Evolutionary conservation across 768 basidiomycete species (phyloP).

Genomic region (Kwoniella sp.): DNA sequence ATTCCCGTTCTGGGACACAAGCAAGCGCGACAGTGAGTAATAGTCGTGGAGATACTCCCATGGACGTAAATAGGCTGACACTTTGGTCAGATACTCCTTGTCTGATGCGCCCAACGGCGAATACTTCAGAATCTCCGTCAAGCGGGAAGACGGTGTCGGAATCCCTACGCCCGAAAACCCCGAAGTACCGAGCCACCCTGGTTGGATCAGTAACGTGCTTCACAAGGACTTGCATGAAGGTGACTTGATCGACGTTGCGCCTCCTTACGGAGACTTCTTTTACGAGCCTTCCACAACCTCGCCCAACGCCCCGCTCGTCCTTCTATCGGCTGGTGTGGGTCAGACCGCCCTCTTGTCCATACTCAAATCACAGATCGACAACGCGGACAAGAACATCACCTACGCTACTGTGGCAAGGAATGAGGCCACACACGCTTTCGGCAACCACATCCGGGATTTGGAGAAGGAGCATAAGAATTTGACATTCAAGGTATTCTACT

Average conservation of each 20-base stretch:
- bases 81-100: constrained; percentile 28
- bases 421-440: constrained; percentile 21
- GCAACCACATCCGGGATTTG: constrained; percentile 12
- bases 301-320: constrained; percentile 22
- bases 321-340: constrained; percentile 34
- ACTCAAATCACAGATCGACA: constrained; percentile 27
- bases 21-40: constrained; percentile 27
- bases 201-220: constrained; percentile 28
- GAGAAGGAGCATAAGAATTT: constrained; percentile 15
- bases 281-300: constrained; percentile 3
- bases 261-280: constrained; percentile 32
- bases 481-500: constrained; percentile 20
- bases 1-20: constrained; percentile 21
- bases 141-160: constrained; percentile 17
- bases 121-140: constrained; percentile 32
- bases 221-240: constrained; percentile 28
- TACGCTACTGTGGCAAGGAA: constrained; percentile 22
- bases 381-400: constrained; percentile 17
- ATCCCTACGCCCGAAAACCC: constrained; percentile 12
- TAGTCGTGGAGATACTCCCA: too few species aligned
- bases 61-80: too few species aligned
- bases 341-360: constrained; percentile 31
- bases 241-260: constrained; percentile 25
- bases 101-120: constrained; percentile 24
- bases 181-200: constrained; percentile 9